Conservation (phyloP, 23 red algal species). For the Gracilaria caudata region DNA sequence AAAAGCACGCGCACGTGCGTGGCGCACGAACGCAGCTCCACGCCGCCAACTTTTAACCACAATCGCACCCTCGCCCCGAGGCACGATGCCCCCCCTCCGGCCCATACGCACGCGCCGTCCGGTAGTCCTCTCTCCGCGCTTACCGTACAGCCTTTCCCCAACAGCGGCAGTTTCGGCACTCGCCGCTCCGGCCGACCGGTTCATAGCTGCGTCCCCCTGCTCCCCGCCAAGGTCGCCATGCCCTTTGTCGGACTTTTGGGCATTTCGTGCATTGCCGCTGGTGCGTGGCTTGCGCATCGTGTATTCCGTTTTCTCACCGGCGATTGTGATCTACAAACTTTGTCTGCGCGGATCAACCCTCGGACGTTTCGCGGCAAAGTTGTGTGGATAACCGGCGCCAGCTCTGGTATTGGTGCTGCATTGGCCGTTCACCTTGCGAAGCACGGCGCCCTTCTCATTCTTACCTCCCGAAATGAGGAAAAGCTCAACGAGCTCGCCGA, state of each 20-base stretch:
- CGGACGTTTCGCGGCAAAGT: constrained; percentile 48
- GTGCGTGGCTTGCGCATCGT: constrained; percentile 11
- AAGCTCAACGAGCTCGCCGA: constrained; percentile 41
- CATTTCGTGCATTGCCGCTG: constrained; percentile 25
- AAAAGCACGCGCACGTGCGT: not conserved
- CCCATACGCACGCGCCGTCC: not conserved
- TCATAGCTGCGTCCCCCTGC: not conserved
- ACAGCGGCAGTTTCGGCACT: not conserved
- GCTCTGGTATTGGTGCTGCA: constrained; percentile 64
- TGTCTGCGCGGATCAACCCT: not conserved
- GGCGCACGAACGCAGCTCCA: constrained; percentile 3
- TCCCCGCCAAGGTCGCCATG: not conserved
- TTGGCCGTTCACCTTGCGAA: constrained; percentile 50
- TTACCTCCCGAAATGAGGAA: constrained; percentile 50
- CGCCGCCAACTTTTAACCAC: not conserved
- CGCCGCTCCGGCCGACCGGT: not conserved
- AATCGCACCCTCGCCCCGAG: not conserved
- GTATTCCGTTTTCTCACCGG: constrained; percentile 37
- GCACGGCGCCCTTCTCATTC: constrained; percentile 67
- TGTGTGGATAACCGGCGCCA: constrained; percentile 75
- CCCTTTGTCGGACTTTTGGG: not conserved
- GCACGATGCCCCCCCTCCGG: not conserved
- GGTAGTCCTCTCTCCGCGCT: not conserved
- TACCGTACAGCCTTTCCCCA: not conserved
- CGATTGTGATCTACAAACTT: constrained; percentile 57